Conservation (phyloP, 306 rosid genomes). For the Luffa acutangula region DNA sequence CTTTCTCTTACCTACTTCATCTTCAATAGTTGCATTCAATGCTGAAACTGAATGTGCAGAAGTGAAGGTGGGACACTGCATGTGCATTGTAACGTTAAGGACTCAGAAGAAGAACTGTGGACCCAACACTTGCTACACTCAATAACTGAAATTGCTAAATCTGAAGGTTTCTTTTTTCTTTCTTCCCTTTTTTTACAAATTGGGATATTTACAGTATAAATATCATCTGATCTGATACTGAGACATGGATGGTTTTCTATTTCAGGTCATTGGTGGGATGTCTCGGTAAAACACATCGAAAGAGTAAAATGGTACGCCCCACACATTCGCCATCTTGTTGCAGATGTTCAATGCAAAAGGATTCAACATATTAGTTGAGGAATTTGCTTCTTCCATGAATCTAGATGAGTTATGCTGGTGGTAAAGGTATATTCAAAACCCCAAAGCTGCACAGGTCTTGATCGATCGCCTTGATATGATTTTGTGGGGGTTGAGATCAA, state of each 20-base stretch:
- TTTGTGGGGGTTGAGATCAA: neutral
- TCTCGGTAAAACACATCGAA: conserved; percentile 61
- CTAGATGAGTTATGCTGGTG: neutral
- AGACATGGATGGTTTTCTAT: neutral
- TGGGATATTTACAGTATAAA: neutral
- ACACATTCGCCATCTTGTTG: conserved; percentile 80
- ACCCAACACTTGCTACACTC: conserved; percentile 42
- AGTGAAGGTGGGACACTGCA: conserved; percentile 74
- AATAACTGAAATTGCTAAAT: conserved; percentile 47
- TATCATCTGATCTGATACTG: neutral
- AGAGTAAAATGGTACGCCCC: conserved; percentile 98
- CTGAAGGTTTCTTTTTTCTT: conserved; percentile 48
- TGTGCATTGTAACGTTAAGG: conserved; percentile 75
- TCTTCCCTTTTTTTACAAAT: neutral
- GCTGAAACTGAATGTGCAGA: conserved; percentile 34
- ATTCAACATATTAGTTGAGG: conserved; percentile 16
- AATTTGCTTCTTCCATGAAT: neutral
- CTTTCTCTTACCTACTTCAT: neutral
- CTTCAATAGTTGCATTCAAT: neutral
- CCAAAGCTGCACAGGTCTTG: neutral
- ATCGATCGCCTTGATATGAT: neutral
- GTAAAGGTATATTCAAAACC: neutral
- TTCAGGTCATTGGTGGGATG: conserved; percentile 72
- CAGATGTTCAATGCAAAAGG: conserved; percentile 62
- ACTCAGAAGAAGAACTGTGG: conserved; percentile 61